Conservation (phyloP, 2,329 filamentous ascomycete genomes). For the Colletotrichum coccodes region DNA sequence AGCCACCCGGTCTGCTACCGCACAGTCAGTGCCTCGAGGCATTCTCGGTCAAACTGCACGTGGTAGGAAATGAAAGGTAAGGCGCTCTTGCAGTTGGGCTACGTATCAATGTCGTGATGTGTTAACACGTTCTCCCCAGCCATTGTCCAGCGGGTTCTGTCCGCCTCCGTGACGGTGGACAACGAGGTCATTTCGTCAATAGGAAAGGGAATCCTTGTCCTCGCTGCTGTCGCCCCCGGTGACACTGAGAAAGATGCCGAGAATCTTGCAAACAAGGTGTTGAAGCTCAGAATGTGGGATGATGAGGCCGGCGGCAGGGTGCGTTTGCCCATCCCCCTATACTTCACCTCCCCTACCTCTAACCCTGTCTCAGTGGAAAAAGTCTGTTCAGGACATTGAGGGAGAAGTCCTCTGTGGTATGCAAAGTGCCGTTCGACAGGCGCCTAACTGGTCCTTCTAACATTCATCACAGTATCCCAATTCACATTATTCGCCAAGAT, state of each 20-base stretch:
- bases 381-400: conserved; percentile 84
- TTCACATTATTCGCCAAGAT: conserved; percentile 93
- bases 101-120: conserved; percentile 21
- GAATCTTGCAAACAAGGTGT: conserved; percentile 82
- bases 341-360: conserved; percentile 2
- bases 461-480: conserved; percentile 79
- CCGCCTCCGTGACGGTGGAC: conserved; percentile 95
- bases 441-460: background rate
- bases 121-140: conserved; percentile 63
- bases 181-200: conserved; percentile 91
- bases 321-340: conserved; percentile 37
- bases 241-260: conserved; percentile 92
- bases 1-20: background rate
- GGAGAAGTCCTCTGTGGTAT: conserved; percentile 95
- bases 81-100: conserved; percentile 30
- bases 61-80: conserved; percentile 48
- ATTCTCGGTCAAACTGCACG: background rate
- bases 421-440: conserved; percentile 37
- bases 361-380: conserved; percentile 78
- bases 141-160: conserved; percentile 92
- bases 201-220: conserved; percentile 87
- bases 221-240: conserved; percentile 89
- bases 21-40: background rate
- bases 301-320: conserved; percentile 78
- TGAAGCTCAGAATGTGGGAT: conserved; percentile 94